Evolutionary conservation across 2,329 filamentous ascomycete genomes (phyloP).

Genomic region (Pseudovirgaria hyperparasitica): DNA sequence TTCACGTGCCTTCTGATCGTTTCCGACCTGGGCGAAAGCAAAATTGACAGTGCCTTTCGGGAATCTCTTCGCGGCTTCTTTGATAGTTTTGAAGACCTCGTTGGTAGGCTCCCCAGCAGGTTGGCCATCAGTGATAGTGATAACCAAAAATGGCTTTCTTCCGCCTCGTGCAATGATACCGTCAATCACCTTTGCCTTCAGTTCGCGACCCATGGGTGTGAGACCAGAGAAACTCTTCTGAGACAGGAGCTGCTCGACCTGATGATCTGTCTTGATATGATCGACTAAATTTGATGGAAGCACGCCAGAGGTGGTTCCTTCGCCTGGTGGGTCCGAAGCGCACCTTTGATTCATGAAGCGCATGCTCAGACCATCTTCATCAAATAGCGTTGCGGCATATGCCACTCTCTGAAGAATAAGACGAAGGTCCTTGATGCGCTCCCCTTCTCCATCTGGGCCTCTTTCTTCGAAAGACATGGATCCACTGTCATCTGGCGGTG

Average conservation of each 20-base stretch:
- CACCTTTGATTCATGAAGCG: constrained; percentile 68
- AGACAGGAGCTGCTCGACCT: constrained; percentile 45
- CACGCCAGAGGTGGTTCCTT: too few relatives aligned
- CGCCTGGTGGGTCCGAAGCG: constrained; percentile 38
- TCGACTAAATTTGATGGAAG: too few relatives aligned
- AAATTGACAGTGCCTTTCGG: constrained; percentile 46
- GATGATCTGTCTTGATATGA: constrained; percentile 42
- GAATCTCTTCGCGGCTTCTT: constrained; percentile 32
- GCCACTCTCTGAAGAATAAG: constrained; percentile 51
- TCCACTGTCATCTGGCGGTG: constrained; percentile 46
- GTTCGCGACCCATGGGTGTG: constrained; percentile 52
- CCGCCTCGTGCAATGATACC: constrained; percentile 43
- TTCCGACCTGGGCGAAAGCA: constrained; percentile 58
- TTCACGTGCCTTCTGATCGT: constrained; percentile 50
- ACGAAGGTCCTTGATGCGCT: constrained; percentile 53
- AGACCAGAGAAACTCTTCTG: constrained; percentile 51
- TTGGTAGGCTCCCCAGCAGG: constrained; percentile 48
- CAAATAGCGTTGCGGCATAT: constrained; percentile 54
- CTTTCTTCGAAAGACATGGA: constrained; percentile 59
- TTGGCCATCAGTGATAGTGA: constrained; percentile 54
- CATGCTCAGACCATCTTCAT: constrained; percentile 53
- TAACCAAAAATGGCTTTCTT: constrained; percentile 51
- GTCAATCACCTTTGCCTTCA: constrained; percentile 51
- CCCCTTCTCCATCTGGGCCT: too few relatives aligned
- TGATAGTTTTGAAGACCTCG: constrained; percentile 45